Base-by-base conservation (phyloP, 2,329 filamentous ascomycete species). In the Colletotrichum zoysiae region DNA sequence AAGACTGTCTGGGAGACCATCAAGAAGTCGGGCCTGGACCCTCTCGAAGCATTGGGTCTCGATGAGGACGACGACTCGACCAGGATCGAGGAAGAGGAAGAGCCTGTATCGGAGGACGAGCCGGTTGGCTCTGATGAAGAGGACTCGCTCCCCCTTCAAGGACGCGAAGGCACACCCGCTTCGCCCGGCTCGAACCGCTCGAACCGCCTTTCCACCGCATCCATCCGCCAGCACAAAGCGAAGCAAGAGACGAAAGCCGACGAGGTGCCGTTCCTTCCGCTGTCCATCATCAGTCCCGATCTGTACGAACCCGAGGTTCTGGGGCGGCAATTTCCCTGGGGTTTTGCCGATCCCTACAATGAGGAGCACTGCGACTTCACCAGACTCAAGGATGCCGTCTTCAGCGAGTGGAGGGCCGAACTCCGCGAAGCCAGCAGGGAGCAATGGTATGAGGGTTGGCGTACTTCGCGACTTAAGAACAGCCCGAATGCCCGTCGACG, bases 371-470 rank as follows among this genome's bases (percentile, higher is more conserved):
- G 96, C 83, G 96, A 99, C 82, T 99, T 98, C 81, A 86, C 93
- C 67, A 92, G 92, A 74, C 88, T 99, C 76, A 96, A 96, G 83
- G 95, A 98, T 71, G 91, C 92, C 9, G 93, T 99, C 42, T 99
- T 99, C 81, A 91, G 86, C 75, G 95, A 98, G 78, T 99, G 96
- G 96, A 92, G 95, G 62, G 89, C 89, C 55, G 96, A 99, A 79
- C 86, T 99, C 72, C 92, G 95, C 73, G 94, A 97, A 81, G 93
- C 94, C 64, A 97, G 94, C 81, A 90, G 94, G 67, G 95, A 97
- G 79, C 89, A 95, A 77, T 98, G 95, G 94, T 98, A 98, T 77
- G 95, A 98, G 82, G 91, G 93, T 77, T 98, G 95, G 96, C 91
- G 96, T 82, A 98, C 90, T 11, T 91, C 85, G 82, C 85, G 89